Conservation (phyloP, 2,329 filamentous ascomycete species). For the Beauveria sp. region DNA sequence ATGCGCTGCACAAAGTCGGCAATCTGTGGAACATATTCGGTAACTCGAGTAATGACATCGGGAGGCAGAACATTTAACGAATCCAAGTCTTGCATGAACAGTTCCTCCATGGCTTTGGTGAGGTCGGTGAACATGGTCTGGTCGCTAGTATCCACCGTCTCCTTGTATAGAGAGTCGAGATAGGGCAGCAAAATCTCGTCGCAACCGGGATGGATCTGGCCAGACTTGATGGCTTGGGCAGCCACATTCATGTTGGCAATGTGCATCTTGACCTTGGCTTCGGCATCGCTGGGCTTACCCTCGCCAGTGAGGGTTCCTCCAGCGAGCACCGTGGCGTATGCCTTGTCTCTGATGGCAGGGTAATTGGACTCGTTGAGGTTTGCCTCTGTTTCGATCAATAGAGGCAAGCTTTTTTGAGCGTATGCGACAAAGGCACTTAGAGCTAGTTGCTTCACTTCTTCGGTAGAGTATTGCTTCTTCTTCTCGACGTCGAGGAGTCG, state of each 20-base stretch:
- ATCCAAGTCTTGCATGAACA: constrained; percentile 83
- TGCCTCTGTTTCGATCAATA: constrained; percentile 36
- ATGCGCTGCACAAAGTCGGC: constrained; percentile 77
- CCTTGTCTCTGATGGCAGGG: constrained; percentile 38
- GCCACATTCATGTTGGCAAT: constrained; percentile 55
- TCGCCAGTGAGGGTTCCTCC: constrained; percentile 49
- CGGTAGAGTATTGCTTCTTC: constrained; percentile 53
- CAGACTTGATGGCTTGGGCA: constrained; percentile 38
- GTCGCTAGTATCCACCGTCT: constrained; percentile 52
- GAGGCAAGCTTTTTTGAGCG: constrained; percentile 45
- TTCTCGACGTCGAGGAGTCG: constrained; percentile 71
- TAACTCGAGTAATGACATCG: constrained; percentile 80
- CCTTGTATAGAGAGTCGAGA: constrained; percentile 63
- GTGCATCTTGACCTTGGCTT: constrained; percentile 88
- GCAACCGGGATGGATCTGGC: constrained; percentile 44
- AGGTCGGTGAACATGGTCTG: constrained; percentile 77
- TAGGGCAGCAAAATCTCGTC: constrained; percentile 72
- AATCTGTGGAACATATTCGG: constrained; percentile 84
- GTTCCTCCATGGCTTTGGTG: constrained; percentile 76
- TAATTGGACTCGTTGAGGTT: constrained; percentile 45
- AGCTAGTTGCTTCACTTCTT: constrained; percentile 39
- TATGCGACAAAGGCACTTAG: constrained; percentile 49
- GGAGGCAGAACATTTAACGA: constrained; percentile 78
- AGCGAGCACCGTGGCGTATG: constrained; percentile 46
- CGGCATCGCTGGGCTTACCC: constrained; percentile 61